Conservation (phyloP, 139 green algal species). For the Haematococcus lacustris region DNA sequence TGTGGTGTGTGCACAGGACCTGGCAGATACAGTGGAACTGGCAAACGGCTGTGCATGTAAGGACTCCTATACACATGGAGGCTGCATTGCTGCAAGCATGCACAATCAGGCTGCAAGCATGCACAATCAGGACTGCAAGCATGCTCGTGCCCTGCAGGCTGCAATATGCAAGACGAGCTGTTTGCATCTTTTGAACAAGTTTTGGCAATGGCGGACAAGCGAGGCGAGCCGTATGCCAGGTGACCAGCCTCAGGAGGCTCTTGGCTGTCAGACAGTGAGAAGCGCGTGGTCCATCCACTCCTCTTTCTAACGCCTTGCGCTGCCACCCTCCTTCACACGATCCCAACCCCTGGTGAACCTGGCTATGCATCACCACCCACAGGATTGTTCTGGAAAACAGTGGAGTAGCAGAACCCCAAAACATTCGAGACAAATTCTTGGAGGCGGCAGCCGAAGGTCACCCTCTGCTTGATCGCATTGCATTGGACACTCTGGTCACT, state of each 20-base stretch:
- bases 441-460: slow-evolving; percentile 57
- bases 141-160: slow-evolving; percentile 43
- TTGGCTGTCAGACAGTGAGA: no score
- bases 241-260: no score
- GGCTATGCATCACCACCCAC: no score
- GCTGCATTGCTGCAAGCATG: background rate
- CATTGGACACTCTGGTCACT: slow-evolving; percentile 82
- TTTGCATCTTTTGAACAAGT: slow-evolving; percentile 84
- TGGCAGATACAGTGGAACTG: slow-evolving; percentile 90
- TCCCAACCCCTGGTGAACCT: no score
- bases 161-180: slow-evolving; percentile 82
- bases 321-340: no score
- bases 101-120: background rate
- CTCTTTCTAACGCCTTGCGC: no score
- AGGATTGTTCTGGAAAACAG: slow-evolving; percentile 89
- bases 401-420: slow-evolving; percentile 86
- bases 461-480: slow-evolving; percentile 60
- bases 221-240: slow-evolving; percentile 66
- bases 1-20: no score
- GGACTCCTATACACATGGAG: slow-evolving; percentile 13
- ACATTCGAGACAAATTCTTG: slow-evolving; percentile 84
- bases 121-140: no score
- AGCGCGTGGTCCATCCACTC: no score
- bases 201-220: slow-evolving; percentile 59
- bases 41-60: slow-evolving; percentile 89